phyloP scores from a whole-genome alignment of 352 stramenopile genomes.

The Phytophthora vignae region DNA sequence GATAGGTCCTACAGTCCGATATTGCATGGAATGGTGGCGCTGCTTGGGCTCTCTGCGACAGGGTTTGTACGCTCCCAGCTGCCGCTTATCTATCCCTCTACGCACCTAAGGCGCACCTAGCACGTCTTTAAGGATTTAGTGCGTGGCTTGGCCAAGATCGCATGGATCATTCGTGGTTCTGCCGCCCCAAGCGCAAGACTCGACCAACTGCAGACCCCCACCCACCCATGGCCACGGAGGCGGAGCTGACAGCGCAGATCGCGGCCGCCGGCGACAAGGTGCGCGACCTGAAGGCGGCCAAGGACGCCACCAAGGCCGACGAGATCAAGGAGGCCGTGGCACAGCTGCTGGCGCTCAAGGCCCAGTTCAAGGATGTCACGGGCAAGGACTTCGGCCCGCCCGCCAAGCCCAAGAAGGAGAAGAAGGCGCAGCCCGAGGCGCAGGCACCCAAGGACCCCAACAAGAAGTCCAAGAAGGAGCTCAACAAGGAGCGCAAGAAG shows the following conservation, averaged over 20 bases:
- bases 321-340: conserved; percentile 60
- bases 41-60: too few species aligned
- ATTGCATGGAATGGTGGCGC: too few species aligned
- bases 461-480: conserved; percentile 90
- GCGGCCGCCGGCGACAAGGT: conserved; percentile 75
- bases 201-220: background rate
- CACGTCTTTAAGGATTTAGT: too few species aligned
- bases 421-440: conserved; percentile 45
- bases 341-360: conserved; percentile 75
- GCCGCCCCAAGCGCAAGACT: conserved; percentile 25
- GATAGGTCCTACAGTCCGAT: too few species aligned
- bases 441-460: conserved; percentile 46
- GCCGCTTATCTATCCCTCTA: too few species aligned
- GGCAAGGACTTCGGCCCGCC: conserved; percentile 78
- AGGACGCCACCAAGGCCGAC: conserved; percentile 59
- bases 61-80: too few species aligned
- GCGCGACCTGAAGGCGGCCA: conserved; percentile 69
- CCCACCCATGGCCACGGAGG: conserved; percentile 55
- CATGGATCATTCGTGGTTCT: conserved; percentile 47
- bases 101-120: too few species aligned
- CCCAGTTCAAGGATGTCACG: conserved; percentile 78
- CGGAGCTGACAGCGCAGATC: conserved; percentile 66
- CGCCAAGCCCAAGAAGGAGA: conserved; percentile 70
- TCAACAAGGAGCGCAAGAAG: conserved; percentile 92
- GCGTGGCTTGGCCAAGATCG: conserved; percentile 16